Percentiles rank a stretch among this genome's conserved stretches.
phyloP scores from a whole-genome alignment of 108 stramenopile species.

The Cyclostephanos invisitatus region DNA sequence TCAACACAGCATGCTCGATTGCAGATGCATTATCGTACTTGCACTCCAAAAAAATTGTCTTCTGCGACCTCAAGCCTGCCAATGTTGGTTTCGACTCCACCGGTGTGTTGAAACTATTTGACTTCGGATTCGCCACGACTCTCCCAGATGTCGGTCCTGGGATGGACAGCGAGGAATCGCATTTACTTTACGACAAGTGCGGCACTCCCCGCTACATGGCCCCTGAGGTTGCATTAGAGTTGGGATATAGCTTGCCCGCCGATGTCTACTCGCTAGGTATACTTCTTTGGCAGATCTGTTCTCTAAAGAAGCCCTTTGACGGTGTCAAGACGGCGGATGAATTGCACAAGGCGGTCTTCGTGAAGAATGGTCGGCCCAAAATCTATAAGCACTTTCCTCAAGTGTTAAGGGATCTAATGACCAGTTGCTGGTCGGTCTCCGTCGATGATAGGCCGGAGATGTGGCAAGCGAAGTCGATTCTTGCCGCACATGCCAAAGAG shows the following conservation, averaged over 20 bases:
- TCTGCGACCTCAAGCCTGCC: constrained; percentile 66
- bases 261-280: constrained; percentile 69
- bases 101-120: constrained; percentile 48
- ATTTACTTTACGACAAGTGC: constrained; percentile 34
- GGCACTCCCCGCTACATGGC: constrained; percentile 60
- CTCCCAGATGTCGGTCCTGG: background rate
- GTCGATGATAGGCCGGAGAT: constrained; percentile 48
- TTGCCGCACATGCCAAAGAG: constrained; percentile 1
- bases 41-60: constrained; percentile 62
- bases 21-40: constrained; percentile 64
- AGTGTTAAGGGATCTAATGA: constrained; percentile 38
- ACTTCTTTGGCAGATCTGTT: constrained; percentile 56
- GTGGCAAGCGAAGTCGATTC: constrained; percentile 26
- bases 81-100: constrained; percentile 56
- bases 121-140: constrained; percentile 61
- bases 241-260: constrained; percentile 39
- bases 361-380: constrained; percentile 42
- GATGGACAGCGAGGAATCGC: background rate
- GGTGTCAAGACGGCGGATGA: constrained; percentile 35
- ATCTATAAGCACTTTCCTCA: constrained; percentile 34
- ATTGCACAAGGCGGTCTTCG: constrained; percentile 45
- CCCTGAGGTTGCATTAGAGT: constrained; percentile 16
- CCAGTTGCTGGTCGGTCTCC: constrained; percentile 50
- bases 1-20: constrained; percentile 30
- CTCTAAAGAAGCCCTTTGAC: constrained; percentile 53